These are phyloP conservation scores for Sclerotinia subarctica DNA, from an alignment of 2,329 filamentous ascomycete species.

Conservation along the genomic window DNA sequence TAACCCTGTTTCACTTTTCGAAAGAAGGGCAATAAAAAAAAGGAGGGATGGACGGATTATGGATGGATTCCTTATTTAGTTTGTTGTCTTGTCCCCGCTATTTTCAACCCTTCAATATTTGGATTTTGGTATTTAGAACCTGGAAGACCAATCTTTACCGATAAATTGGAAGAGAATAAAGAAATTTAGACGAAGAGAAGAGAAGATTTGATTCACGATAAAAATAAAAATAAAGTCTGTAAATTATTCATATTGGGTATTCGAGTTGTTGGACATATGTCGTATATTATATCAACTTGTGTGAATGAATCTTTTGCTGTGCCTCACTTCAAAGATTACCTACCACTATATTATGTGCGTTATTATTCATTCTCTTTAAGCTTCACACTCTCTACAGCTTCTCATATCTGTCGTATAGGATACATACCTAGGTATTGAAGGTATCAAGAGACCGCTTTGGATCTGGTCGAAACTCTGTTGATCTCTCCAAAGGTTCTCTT, in stretches of 20 bases:
- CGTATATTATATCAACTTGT: not conserved
- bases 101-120: constrained; percentile 3
- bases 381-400: too few species aligned
- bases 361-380: too few species aligned
- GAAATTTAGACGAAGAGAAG: not conserved
- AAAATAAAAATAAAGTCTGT: not conserved
- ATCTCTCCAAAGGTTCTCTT: not conserved
- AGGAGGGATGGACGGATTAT: constrained; percentile 13
- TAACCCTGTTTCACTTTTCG: constrained; percentile 7
- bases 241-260: too few species aligned
- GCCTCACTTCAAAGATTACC: not conserved
- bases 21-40: not conserved
- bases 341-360: too few species aligned
- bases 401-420: too few species aligned
- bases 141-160: not conserved
- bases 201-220: not conserved
- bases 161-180: not conserved
- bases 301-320: not conserved
- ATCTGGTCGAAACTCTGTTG: not conserved
- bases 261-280: too few species aligned
- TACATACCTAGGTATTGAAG: not conserved
- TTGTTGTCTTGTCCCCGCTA: constrained; percentile 15
- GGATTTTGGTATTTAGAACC: not conserved
- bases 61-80: constrained; percentile 1
- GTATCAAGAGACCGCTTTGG: not conserved